Base-by-base conservation (phyloP, 768 basidiomycete genomes). In the Russula sp. region DNA sequence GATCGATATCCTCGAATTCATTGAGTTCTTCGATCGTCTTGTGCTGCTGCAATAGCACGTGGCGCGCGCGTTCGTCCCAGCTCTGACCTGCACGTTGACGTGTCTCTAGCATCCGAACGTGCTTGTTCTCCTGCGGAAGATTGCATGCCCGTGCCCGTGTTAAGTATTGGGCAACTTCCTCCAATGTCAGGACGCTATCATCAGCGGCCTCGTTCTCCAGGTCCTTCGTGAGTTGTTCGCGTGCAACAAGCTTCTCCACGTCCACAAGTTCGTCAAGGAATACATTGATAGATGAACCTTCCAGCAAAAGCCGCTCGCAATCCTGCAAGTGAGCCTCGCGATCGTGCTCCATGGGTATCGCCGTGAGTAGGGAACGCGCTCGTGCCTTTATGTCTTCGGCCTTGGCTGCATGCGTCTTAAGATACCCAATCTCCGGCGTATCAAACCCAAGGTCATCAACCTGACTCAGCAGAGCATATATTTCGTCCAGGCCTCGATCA, bases 401-500 rank as follows among this genome's bases (percentile, higher is more conserved):
- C 64, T 84, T 82, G 52, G 81, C 75, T 8, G 82, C 84, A 44
- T 91, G 76, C 18, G 70, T 73, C 53, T 77, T 79, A 32, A 92
- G 80, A 6, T 76, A 71, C 14, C 72, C 76, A 32, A 93, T 87
- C 74, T 97, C 94, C 5, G 83, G 82, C 52, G 86, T 83, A 65
- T 96, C 92, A 69, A 97, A 97, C 0, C 92, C 92, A 16, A 97
- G 82, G 10, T 75, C 79, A 60, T 90, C 85, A 6, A 90, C 92
- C 70, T 94, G 87, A 3, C 76, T 72, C 18, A 97, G 75, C 13
- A 95, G 77, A 2, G 78, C 76, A 67, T 88, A 84, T 10, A 96
- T 80, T 66, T 91, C 89, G 34, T 83, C 83, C 30, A 93, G 74
- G 48, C 83, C 81, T 48, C 86, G 83, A 67, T 93, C 90, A 20